Evolutionary conservation across 805 yeast genomes (phyloP), one percentile per base, ranked within the genome.

Genomic region (Wickerhamiella nectarea): DNA sequence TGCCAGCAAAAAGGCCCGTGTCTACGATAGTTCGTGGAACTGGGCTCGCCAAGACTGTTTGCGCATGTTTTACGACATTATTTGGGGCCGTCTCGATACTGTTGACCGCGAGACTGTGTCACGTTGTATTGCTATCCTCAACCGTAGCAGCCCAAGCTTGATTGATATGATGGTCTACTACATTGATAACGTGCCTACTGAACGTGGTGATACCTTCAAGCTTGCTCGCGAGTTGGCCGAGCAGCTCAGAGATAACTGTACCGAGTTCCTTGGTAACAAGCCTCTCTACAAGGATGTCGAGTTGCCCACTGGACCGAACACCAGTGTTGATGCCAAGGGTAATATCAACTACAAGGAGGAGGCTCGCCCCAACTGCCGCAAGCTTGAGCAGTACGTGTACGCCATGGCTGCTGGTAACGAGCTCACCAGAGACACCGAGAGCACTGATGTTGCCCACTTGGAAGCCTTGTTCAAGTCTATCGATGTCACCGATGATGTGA

Each of bases 31-130:
- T 18, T 86, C 87, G 66, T 91, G 98, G 98, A 93, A 93, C 66
- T 91, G 98, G 98, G 96, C 97, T 38, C 83, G 96, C 66, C 98
- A 91, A 70, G 95, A 91, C 62, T 82, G 91, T 48, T 69, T 91
- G 55, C 76, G 86, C 40, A 80, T 91, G 84, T 91, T 83, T 68
- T 91, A 75, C 61, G 96, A 91, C 65, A 86, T 91, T 57, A 86
- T 91, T 55, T 93, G 91, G 64, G 98, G 98, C 63, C 80, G 83
- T 51, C 74, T 81, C 50, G 76, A 86, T 49, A 79, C 84, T 48
- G 81, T 91, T 52, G 97, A 91, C 64, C 78, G 98, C 63, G 95
- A 91, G 68, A 86, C 93, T 50, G 94, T 91, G 49, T 76, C 89
- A 52, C 95, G 86, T 62, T 94, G 98, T 65, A 87, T 91, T 58